Evolutionary conservation across 306 rosid species (phyloP).

Genomic region (Abrus pulchellus): DNA sequence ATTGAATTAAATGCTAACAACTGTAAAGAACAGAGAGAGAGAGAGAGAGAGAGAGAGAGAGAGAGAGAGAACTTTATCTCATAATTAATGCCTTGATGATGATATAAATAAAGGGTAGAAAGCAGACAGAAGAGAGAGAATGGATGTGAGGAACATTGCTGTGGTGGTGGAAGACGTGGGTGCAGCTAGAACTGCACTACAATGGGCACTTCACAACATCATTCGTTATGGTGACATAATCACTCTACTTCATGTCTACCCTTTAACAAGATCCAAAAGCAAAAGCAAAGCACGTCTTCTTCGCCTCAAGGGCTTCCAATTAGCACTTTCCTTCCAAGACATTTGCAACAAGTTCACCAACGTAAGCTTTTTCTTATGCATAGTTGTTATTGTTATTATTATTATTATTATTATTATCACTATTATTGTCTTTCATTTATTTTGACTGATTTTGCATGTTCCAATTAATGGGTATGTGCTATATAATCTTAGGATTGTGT

Average conservation of each 20-base stretch:
- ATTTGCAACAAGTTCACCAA: slow-evolving; percentile 71
- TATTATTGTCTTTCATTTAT: not conserved
- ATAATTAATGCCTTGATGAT: not conserved
- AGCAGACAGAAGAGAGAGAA: slow-evolving; percentile 36
- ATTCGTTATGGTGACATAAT: slow-evolving; percentile 77
- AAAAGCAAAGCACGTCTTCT: slow-evolving; percentile 65
- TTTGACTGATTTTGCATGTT: slow-evolving; percentile 17
- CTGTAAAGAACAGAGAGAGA: slow-evolving; percentile 12
- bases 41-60: not conserved
- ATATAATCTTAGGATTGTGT: slow-evolving; percentile 71
- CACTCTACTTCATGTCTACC: slow-evolving; percentile 79
- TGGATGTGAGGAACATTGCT: slow-evolving; percentile 79
- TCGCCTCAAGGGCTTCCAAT: slow-evolving; percentile 76
- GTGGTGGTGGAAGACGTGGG: slow-evolving; percentile 89
- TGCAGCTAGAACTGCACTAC: slow-evolving; percentile 76
- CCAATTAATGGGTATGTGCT: slow-evolving; percentile 51
- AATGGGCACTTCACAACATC: slow-evolving; percentile 81
- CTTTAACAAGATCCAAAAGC: slow-evolving; percentile 60
- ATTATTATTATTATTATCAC: not conserved
- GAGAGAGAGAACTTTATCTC: not conserved
- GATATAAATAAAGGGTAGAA: not conserved
- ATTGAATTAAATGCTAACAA: not conserved
- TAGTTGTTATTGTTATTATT: not conserved
- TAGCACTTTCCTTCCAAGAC: slow-evolving; percentile 81
- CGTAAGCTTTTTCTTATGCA: slow-evolving; percentile 37